These are phyloP conservation scores for Phytophthora niederhauseri DNA, from an alignment of 352 stramenopile species.

Conservation along the genomic window DNA sequence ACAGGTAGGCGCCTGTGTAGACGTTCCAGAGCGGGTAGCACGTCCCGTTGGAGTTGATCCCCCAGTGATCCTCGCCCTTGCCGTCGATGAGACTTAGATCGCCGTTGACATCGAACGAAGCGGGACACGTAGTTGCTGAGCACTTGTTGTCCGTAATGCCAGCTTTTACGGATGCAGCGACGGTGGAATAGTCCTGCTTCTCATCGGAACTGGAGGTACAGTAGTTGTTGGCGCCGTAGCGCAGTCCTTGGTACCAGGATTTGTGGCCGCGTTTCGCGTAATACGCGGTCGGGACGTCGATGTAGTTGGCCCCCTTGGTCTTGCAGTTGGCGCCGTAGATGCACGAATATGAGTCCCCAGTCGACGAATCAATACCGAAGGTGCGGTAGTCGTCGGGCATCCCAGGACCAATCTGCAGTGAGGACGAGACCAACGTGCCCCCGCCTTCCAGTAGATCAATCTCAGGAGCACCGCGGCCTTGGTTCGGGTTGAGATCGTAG, in stretches of 20 bases:
- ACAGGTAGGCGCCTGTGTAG: slow-evolving; percentile 61
- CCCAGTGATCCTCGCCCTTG: slow-evolving; percentile 39
- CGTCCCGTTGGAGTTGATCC: slow-evolving; percentile 68
- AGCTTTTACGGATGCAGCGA: slow-evolving; percentile 23
- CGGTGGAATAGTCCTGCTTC: slow-evolving; percentile 21
- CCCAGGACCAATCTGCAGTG: slow-evolving; percentile 85
- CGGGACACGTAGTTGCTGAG: slow-evolving; percentile 30
- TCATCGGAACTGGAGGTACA: slow-evolving; percentile 27
- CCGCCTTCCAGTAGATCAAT: slow-evolving; percentile 96
- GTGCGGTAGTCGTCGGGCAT: slow-evolving; percentile 63
- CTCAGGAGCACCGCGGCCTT: slow-evolving; percentile 90
- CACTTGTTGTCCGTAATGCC: slow-evolving; percentile 42
- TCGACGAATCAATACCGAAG: slow-evolving; percentile 41
- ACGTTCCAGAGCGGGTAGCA: slow-evolving; percentile 65
- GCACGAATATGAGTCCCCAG: slow-evolving; percentile 37
- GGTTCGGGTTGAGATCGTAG: slow-evolving; percentile 84
- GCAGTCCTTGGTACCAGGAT: slow-evolving; percentile 66
- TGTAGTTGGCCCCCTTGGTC: slow-evolving; percentile 49
- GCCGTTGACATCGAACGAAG: slow-evolving; percentile 38
- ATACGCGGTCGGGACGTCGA: slow-evolving; percentile 31
- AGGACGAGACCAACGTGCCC: slow-evolving; percentile 81
- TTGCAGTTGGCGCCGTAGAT: slow-evolving; percentile 50
- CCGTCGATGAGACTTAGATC: slow-evolving; percentile 36
- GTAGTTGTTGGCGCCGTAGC: slow-evolving; percentile 55
- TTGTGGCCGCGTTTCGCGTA: slow-evolving; percentile 54